phyloP scores from a whole-genome alignment of 2,329 filamentous ascomycete genomes.

The Monilinia vaccinii-corymbosi region DNA sequence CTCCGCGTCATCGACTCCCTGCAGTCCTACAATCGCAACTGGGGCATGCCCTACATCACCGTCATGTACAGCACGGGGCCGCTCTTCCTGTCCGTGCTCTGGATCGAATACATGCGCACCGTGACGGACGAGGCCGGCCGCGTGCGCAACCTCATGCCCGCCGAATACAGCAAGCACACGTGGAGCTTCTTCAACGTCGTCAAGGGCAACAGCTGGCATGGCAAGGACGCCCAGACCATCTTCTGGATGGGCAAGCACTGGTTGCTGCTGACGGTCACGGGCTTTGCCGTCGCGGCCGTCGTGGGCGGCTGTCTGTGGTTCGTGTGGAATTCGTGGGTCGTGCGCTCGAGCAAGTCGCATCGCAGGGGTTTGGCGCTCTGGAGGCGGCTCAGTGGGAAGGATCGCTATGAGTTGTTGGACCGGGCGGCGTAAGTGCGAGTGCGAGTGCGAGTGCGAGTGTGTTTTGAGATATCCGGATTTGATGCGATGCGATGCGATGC shows the following conservation, averaged over 20 bases:
- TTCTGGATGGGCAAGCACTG: slow-evolving; percentile 41
- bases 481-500: neutral
- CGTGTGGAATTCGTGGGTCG: slow-evolving; percentile 25
- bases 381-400: slow-evolving; percentile 22
- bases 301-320: slow-evolving; percentile 24
- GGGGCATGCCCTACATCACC: slow-evolving; percentile 57
- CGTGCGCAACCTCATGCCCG: slow-evolving; percentile 58
- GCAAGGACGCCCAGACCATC: slow-evolving; percentile 37
- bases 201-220: slow-evolving; percentile 39
- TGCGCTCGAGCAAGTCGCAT: slow-evolving; percentile 13
- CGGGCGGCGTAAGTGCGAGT: slow-evolving; percentile 20
- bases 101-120: slow-evolving; percentile 61
- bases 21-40: slow-evolving; percentile 58
- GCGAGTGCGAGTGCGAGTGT: too few species aligned
- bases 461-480: neutral
- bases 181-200: slow-evolving; percentile 61
- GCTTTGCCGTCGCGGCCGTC: slow-evolving; percentile 27
- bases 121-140: slow-evolving; percentile 40
- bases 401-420: slow-evolving; percentile 27
- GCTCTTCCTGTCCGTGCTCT: slow-evolving; percentile 65
- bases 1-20: slow-evolving; percentile 57
- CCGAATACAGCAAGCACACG: slow-evolving; percentile 57
- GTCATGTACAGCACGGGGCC: slow-evolving; percentile 75
- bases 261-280: slow-evolving; percentile 30
- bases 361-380: slow-evolving; percentile 17